Base-by-base conservation (phyloP, 2,329 filamentous ascomycete species). In the Acrodontium crateriforme region DNA sequence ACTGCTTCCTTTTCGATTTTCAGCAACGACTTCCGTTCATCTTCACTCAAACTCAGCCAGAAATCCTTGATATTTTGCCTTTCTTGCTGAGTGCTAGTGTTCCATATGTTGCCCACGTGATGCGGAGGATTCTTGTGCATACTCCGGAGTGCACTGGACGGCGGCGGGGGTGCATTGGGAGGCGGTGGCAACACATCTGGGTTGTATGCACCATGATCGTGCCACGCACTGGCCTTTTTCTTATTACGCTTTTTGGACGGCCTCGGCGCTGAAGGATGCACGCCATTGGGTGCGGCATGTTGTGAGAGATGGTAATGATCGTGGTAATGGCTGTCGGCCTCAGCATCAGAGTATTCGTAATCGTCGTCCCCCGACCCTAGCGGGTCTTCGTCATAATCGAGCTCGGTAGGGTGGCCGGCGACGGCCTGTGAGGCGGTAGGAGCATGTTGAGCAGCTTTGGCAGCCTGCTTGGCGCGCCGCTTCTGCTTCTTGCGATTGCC, bases 1-100 rank as follows among this genome's bases (percentile, higher is more conserved):
- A 98, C 89, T 6, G 89, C 87, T 56, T 98, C 87, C 60, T 98
- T 98, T 58, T 98, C 89, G 16, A 98, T 87, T 58, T 94, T 94
- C 49, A 98, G 84, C 25, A 98, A 64, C 10, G 82, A 89, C 53
- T 92, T 89, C 44, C 89, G 80, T 53, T 95, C 85, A 19, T 92
- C 82, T 54, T 98, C 89, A 41, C 82, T 83, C 23, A 98, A 59
- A 10, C 84, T 84, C 29, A 98, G 69, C 89, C 89, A 98, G 58
- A 95, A 98, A 44, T 93, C 81, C 58, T 94, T 93, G 52, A 98
- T 98, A 28, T 89, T 79, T 59, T 94, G 84, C 18, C 89, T 79
- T 59, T 98, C 89, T 55, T 95, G 84, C 41, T 82, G 73, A 7
- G 82, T 89, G 33, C 81, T 89, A 3, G 84, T 94, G 50, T 94